Percentiles rank a stretch among this genome's conserved stretches.
These are phyloP conservation scores for Blastomyces gilchristii DNA, from an alignment of 2,329 filamentous ascomycete species.

Conservation along the genomic window DNA sequence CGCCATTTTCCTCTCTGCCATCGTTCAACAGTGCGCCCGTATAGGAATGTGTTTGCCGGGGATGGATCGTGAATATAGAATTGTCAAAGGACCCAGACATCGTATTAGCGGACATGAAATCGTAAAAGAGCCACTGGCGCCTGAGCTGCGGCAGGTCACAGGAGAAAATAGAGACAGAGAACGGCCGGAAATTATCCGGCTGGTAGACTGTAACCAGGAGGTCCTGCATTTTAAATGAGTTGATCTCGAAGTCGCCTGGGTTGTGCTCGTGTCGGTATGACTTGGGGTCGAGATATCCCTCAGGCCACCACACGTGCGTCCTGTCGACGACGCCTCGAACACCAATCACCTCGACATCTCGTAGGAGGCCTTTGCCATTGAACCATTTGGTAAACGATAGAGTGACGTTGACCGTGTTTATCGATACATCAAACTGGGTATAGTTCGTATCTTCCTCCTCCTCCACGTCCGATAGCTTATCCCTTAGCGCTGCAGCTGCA, in stretches of 20 bases:
- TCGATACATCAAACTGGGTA: constrained; percentile 91
- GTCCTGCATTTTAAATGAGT: constrained; percentile 93
- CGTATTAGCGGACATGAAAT: constrained; percentile 87
- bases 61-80: constrained; percentile 94
- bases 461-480: constrained; percentile 23
- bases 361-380: constrained; percentile 84
- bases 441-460: constrained; percentile 87
- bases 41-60: constrained; percentile 75
- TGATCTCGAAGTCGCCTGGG: constrained; percentile 92
- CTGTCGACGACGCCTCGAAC: constrained; percentile 87
- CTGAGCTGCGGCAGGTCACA: constrained; percentile 86
- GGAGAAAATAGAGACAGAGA: constrained; percentile 88
- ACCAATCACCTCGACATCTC: constrained; percentile 88
- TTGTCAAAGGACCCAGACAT: constrained; percentile 95
- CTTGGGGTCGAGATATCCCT: constrained; percentile 62
- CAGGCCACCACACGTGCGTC: constrained; percentile 65
- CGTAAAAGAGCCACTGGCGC: constrained; percentile 97
- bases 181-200: constrained; percentile 82
- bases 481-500: constrained; percentile 54
- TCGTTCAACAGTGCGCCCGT: constrained; percentile 53
- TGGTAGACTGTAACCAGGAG: constrained; percentile 86
- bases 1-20: constrained; percentile 49
- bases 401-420: constrained; percentile 92
- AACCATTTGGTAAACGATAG: constrained; percentile 98
- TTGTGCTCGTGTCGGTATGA: constrained; percentile 80